These are phyloP conservation scores for Eucalyptus leucophloia DNA, from an alignment of 345 rosid genomes.

Conservation along the genomic window DNA sequence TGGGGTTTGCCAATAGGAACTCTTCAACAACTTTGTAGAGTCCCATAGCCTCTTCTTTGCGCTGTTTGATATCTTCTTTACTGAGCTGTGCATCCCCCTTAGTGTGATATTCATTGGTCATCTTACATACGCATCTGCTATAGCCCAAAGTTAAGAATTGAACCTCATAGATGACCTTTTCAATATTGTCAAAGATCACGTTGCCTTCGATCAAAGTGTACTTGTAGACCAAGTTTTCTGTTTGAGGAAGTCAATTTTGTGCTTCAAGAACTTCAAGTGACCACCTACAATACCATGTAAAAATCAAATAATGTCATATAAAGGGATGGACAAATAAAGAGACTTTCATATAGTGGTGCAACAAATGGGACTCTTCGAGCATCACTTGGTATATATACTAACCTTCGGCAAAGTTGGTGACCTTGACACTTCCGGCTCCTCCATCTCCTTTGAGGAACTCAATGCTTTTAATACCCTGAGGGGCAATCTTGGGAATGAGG, in stretches of 20 bases:
- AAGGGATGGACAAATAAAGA: neutral
- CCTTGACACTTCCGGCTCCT: neutral
- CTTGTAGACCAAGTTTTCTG: neutral
- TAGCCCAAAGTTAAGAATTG: constrained; percentile 1
- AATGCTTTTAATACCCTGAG: neutral
- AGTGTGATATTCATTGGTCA: neutral
- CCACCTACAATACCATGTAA: neutral
- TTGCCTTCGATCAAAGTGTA: constrained; percentile 14
- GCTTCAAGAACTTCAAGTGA: constrained; percentile 1
- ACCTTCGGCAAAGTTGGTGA: neutral
- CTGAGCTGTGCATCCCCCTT: neutral
- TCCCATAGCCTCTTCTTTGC: neutral
- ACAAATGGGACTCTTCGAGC: neutral
- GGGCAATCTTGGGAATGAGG: neutral
- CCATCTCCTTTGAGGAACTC: neutral
- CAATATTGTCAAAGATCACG: neutral
- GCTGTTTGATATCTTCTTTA: constrained; percentile 5
- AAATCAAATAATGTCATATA: neutral
- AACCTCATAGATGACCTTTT: constrained; percentile 3
- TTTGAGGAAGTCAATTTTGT: constrained; percentile 14
- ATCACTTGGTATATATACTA: neutral
- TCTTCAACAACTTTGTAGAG: constrained; percentile 11
- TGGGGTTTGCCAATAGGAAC: constrained; percentile 6
- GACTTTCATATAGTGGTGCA: neutral
- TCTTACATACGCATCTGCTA: constrained; percentile 10